These are phyloP conservation scores for Strigomonas culicis DNA, from an alignment of 208 protist species.

Conservation along the genomic window DNA sequence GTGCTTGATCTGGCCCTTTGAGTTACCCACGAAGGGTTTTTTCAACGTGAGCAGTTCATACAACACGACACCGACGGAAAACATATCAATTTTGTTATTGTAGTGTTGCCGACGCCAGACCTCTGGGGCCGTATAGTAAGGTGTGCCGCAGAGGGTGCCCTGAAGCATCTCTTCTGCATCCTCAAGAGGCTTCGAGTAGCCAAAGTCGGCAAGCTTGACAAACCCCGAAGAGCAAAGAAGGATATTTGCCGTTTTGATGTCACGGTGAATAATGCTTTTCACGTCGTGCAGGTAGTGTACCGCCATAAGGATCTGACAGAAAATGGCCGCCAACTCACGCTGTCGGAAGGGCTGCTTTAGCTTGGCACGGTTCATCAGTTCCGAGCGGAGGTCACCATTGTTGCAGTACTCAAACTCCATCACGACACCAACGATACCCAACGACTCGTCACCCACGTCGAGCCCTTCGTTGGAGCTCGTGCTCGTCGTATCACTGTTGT, in stretches of 20 bases:
- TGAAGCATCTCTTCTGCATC: conserved; percentile 73
- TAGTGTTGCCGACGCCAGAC: conserved; percentile 89
- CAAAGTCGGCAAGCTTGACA: conserved; percentile 88
- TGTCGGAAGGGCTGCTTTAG: conserved; percentile 65
- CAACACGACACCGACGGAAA: conserved; percentile 82
- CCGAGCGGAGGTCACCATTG: conserved; percentile 72
- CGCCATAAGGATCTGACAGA: conserved; percentile 76
- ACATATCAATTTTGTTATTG: conserved; percentile 93
- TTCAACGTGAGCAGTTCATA: conserved; percentile 83
- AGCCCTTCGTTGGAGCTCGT: too few relatives aligned
- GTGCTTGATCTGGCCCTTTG: too few relatives aligned
- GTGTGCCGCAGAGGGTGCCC: conserved; percentile 85
- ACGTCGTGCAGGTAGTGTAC: conserved; percentile 81
- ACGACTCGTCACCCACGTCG: too few relatives aligned
- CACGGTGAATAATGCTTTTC: conserved; percentile 89
- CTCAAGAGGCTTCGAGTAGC: conserved; percentile 71
- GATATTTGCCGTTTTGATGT: conserved; percentile 88
- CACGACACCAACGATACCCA: conserved; percentile 41
- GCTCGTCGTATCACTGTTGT: too few relatives aligned
- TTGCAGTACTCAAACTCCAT: conserved; percentile 89
- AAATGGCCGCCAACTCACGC: conserved; percentile 82
- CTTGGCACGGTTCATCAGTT: conserved; percentile 69
- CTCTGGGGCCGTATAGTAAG: conserved; percentile 92
- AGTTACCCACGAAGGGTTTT: conserved; percentile 82
- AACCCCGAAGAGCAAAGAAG: conserved; percentile 78